Conservation (phyloP, 2,329 filamentous ascomycete species). For the Diaporthe citri region DNA sequence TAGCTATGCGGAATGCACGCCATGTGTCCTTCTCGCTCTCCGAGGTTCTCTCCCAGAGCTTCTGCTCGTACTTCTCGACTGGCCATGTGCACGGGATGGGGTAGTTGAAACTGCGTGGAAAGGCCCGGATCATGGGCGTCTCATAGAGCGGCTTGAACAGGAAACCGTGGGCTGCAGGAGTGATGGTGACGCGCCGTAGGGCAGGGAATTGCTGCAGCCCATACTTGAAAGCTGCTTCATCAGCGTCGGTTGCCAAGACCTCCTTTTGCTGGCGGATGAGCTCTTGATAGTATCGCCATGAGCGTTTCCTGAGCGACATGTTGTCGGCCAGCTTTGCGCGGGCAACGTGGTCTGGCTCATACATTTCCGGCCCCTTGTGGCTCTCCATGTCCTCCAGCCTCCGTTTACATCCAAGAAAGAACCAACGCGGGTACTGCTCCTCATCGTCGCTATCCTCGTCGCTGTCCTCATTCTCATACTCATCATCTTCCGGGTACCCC, state of each 20-base stretch:
- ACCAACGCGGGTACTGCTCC: neutral
- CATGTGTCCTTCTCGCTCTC: slow-evolving; percentile 41
- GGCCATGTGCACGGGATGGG: slow-evolving; percentile 52
- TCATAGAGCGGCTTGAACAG: slow-evolving; percentile 52
- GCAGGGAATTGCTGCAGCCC: slow-evolving; percentile 47
- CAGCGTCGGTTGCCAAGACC: slow-evolving; percentile 44
- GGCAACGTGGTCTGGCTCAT: slow-evolving; percentile 1
- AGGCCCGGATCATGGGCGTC: slow-evolving; percentile 57
- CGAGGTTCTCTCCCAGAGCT: slow-evolving; percentile 23
- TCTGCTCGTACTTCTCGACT: neutral
- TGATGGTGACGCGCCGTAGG: slow-evolving; percentile 54
- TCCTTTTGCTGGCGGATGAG: slow-evolving; percentile 51
- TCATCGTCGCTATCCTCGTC: neutral
- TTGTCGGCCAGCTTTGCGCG: slow-evolving; percentile 24
- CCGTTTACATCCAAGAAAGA: neutral
- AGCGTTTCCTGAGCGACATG: slow-evolving; percentile 24
- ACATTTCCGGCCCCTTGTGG: neutral
- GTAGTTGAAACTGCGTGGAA: slow-evolving; percentile 56
- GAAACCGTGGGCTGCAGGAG: slow-evolving; percentile 54
- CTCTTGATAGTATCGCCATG: slow-evolving; percentile 48
- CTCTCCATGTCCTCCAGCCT: neutral
- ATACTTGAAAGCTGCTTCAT: slow-evolving; percentile 47
- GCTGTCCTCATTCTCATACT: neutral
- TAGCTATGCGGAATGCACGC: slow-evolving; percentile 50
- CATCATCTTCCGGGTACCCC: neutral